Evolutionary conservation across 352 stramenopile species (phyloP), one percentile per base, ranked within the genome.

Genomic region (Globisporangium cystogenes): DNA sequence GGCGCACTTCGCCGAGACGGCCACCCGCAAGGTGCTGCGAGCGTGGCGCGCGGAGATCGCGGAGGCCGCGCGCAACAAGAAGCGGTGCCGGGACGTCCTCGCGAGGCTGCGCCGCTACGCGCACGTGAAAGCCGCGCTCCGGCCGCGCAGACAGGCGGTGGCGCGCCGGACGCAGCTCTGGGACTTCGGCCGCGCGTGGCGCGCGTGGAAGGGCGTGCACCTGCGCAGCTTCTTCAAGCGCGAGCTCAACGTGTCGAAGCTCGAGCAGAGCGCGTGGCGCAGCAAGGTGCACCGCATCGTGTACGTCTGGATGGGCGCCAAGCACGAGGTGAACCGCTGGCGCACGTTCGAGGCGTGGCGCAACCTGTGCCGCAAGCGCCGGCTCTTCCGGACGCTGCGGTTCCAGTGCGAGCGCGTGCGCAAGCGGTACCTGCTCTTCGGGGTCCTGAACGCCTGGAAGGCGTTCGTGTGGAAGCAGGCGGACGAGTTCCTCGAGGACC

Each of bases 381-480:
- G 70, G 36, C 55, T 90, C 0, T 87, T 80, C 31, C 46, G 70
- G 16, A 82, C 70, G 27, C 53, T 85, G 29, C 60, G 59, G 1
- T 26, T 60, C n/a, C 70, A 85, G n/a, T 86, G 74, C 36, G 56
- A 59, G 21, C 55, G 59, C 4, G 31, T 81, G 8, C 62, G 68
- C 14, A 62, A 62, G 16, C 51, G 55, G 16, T 70, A 82, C 21
- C 29, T 90, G 48, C 58, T 87, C 4, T 73, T 65, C n/a, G 65
- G 60, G 10, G 55, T 87, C 5, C 72, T 90, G 31, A 69, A 56
- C 14, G 70, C 68, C 3, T 90, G 78, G 78, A 86, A 86, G 49
- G 65, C 67, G 26, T 72, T 72, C 4, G 76, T 81, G 49, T 90
- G 74, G 72, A 81, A 86, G 37, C 74, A 77, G 5, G 56, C 73